These are phyloP conservation scores for Ganoderma resinaceum DNA, from an alignment of 1,284 basidiomycete genomes.

Conservation along the genomic window DNA sequence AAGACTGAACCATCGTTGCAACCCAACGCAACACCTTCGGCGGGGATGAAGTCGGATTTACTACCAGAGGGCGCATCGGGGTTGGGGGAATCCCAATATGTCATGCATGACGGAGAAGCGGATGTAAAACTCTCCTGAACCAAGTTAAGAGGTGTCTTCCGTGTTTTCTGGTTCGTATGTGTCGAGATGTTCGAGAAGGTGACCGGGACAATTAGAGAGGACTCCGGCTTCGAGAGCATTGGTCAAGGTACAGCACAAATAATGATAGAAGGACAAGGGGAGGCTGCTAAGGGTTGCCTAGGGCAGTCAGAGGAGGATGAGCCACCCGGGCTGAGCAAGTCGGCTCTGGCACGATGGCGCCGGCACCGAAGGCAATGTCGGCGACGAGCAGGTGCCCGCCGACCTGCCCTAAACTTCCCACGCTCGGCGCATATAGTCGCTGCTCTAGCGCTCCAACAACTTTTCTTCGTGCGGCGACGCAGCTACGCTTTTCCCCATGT, in stretches of 20 bases:
- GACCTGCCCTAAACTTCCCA: constrained; percentile 44
- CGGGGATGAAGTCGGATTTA: neutral
- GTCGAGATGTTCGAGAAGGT: constrained; percentile 7
- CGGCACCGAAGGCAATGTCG: neutral
- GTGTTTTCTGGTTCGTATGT: neutral
- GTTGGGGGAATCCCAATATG: constrained; percentile 28
- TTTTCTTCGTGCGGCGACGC: constrained; percentile 78
- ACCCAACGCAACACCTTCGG: constrained; percentile 38
- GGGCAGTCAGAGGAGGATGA: neutral
- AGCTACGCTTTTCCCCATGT: constrained; percentile 78
- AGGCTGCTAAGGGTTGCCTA: neutral
- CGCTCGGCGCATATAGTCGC: constrained; percentile 25
- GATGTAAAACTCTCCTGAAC: constrained; percentile 28
- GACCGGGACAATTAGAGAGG: constrained; percentile 20
- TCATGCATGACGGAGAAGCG: constrained; percentile 20
- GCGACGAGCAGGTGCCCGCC: neutral
- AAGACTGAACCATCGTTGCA: constrained; percentile 47
- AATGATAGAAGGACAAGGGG: neutral
- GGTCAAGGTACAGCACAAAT: neutral
- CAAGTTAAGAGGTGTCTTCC: constrained; percentile 4
- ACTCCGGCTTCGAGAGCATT: constrained; percentile 17
- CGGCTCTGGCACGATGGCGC: neutral
- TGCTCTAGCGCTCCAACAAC: neutral
- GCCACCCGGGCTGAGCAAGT: neutral
- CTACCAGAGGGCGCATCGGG: neutral